phyloP scores from a whole-genome alignment of 768 basidiomycete species.

The Phlebiopsis flavidoalba region DNA sequence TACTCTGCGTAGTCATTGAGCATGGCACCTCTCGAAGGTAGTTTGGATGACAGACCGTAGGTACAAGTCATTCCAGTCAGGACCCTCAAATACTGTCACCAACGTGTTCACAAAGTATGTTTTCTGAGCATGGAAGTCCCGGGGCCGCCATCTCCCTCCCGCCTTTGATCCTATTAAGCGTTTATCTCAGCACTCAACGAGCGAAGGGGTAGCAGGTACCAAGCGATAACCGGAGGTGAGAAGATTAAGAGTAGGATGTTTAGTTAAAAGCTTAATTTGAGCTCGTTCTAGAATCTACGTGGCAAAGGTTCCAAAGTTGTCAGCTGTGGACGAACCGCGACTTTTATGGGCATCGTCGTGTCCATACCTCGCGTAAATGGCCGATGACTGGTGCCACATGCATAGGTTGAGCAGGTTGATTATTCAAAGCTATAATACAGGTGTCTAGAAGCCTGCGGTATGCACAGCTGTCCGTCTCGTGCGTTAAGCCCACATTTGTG shows the following conservation, averaged over 20 bases:
- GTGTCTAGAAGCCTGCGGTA: constrained; percentile 33
- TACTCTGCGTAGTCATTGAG: constrained; percentile 41
- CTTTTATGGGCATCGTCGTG: constrained; percentile 11
- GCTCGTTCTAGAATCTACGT: constrained; percentile 9
- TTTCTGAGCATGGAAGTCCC: constrained; percentile 27
- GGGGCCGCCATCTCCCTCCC: neutral
- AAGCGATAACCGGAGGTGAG: constrained; percentile 6
- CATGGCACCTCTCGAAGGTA: neutral
- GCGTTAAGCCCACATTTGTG: neutral
- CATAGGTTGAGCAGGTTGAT: constrained; percentile 1
- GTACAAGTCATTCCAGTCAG: constrained; percentile 64
- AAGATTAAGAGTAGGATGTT: neutral
- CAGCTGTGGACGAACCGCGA: neutral
- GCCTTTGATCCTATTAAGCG: neutral
- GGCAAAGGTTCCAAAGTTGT: neutral
- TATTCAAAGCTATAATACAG: constrained; percentile 39
- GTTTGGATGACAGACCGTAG: constrained; percentile 39
- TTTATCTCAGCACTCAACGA: too few relatives aligned
- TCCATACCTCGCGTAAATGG: constrained; percentile 58
- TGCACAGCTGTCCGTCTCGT: constrained; percentile 7
- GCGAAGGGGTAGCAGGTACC: neutral
- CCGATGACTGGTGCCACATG: constrained; percentile 34
- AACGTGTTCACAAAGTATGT: constrained; percentile 69
- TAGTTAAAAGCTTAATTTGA: constrained; percentile 6
- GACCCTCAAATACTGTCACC: constrained; percentile 57